phyloP scores from a whole-genome alignment of 2,329 filamentous ascomycete species.

The Paraphoma chrysanthemicola region DNA sequence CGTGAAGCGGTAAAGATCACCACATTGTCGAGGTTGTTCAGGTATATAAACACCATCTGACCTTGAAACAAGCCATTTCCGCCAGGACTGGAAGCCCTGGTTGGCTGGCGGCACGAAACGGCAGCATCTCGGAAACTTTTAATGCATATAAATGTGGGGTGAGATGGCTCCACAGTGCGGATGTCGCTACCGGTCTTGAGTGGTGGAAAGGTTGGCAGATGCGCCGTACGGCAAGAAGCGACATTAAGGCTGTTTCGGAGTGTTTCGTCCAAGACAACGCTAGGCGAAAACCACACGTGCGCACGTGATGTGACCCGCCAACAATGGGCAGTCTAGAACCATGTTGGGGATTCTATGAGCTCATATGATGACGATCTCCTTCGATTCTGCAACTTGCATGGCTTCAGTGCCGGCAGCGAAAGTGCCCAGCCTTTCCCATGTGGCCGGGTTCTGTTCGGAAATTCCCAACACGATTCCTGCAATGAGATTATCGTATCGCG shows the following conservation, averaged over 20 bases:
- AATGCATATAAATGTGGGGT: conserved; percentile 23
- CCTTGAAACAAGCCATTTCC: conserved; percentile 30
- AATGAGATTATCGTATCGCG: conserved; percentile 31
- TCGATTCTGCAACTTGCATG: conserved; percentile 23
- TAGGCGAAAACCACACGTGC: conserved; percentile 22
- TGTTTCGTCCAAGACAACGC: conserved; percentile 32
- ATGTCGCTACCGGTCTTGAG: conserved; percentile 12
- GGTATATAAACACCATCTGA: conserved; percentile 25
- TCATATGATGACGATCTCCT: conserved; percentile 30
- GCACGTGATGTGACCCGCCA: conserved; percentile 13
- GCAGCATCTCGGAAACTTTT: conserved; percentile 20
- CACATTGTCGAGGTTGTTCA: conserved; percentile 7
- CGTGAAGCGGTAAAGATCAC: conserved; percentile 23
- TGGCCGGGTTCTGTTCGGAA: conserved; percentile 9
- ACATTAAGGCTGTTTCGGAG: conserved; percentile 32
- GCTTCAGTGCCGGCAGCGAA: conserved; percentile 35
- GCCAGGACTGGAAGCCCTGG: conserved; percentile 21
- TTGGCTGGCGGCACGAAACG: conserved; percentile 18
- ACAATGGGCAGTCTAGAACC: conserved; percentile 13
- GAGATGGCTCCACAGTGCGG: conserved; percentile 14
- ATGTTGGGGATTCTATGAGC: background rate
- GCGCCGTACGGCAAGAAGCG: conserved; percentile 22
- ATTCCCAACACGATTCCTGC: conserved; percentile 38
- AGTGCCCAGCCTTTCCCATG: conserved; percentile 38
- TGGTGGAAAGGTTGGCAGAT: conserved; percentile 20